phyloP scores from a whole-genome alignment of 306 rosid genomes.

The Cicer bijugum region DNA sequence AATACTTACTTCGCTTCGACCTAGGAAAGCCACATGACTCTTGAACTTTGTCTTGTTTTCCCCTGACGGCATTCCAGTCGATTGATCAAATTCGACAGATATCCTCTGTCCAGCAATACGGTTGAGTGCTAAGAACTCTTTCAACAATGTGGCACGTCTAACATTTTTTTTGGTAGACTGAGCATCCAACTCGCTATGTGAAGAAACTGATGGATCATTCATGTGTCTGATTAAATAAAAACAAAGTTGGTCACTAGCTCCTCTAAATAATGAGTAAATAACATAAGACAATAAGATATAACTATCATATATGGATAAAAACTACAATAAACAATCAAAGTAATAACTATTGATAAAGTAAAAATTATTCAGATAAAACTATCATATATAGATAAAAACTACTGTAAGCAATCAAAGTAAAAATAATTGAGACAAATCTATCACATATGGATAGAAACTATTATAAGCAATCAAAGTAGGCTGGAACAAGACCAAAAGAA shows the following conservation, averaged over 20 bases:
- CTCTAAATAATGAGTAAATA: not conserved
- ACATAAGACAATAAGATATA: not conserved
- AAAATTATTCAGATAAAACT: not conserved
- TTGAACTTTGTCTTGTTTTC: constrained; percentile 12
- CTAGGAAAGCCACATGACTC: constrained; percentile 7
- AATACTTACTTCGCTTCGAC: constrained; percentile 27
- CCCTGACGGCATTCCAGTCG: not conserved
- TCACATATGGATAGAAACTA: no score
- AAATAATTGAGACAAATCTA: not conserved
- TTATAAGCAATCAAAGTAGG: no score
- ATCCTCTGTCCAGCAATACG: constrained; percentile 1
- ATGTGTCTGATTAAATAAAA: not conserved
- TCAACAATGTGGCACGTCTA: constrained; percentile 8
- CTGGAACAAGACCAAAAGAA: no score
- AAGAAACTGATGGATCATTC: not conserved
- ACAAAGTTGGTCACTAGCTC: not conserved
- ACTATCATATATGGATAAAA: not conserved
- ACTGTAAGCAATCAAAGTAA: not conserved
- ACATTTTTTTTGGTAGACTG: not conserved
- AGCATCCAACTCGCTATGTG: not conserved
- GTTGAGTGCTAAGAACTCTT: not conserved
- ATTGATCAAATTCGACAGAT: constrained; percentile 9
- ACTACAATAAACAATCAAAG: not conserved
- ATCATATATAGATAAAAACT: not conserved
- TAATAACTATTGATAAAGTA: not conserved